Percentiles rank a stretch among this genome's conserved stretches.
Conservation (phyloP, 1,284 basidiomycete genomes). For the Puccinia hordei region DNA sequence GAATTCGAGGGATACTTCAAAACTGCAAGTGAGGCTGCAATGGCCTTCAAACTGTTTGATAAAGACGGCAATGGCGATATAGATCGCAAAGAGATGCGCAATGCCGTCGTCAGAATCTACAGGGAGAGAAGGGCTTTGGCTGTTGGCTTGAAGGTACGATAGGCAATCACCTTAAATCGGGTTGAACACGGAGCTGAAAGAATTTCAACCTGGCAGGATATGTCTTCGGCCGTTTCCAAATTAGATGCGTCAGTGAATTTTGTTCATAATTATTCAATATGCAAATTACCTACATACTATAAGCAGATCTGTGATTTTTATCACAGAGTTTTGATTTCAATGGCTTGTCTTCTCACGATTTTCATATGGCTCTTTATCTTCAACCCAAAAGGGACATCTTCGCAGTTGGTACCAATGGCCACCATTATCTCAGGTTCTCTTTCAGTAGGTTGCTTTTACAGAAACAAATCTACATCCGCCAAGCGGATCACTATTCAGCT, state of each 20-base stretch:
- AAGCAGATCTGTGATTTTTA: not conserved
- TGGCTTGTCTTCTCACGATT: slow-evolving; percentile 68
- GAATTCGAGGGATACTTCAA: slow-evolving; percentile 70
- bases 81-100: slow-evolving; percentile 77
- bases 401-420: slow-evolving; percentile 77
- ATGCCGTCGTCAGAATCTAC: slow-evolving; percentile 79
- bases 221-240: slow-evolving; percentile 67
- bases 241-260: slow-evolving; percentile 63
- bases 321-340: slow-evolving; percentile 67
- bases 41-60: slow-evolving; percentile 76
- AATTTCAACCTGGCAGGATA: slow-evolving; percentile 59
- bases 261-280: not conserved
- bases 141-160: slow-evolving; percentile 66
- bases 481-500: too few relatives aligned
- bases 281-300: not conserved
- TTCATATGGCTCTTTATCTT: slow-evolving; percentile 79
- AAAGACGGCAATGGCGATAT: slow-evolving; percentile 84
- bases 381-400: slow-evolving; percentile 70
- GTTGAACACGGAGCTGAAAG: not conserved
- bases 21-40: slow-evolving; percentile 70
- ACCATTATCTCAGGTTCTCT: slow-evolving; percentile 66
- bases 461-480: not conserved
- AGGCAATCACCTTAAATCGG: not conserved
- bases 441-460: slow-evolving; percentile 12
- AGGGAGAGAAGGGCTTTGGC: slow-evolving; percentile 73